Evolutionary conservation across 352 stramenopile species (phyloP).

Genomic region (Globisporangium emineosum): DNA sequence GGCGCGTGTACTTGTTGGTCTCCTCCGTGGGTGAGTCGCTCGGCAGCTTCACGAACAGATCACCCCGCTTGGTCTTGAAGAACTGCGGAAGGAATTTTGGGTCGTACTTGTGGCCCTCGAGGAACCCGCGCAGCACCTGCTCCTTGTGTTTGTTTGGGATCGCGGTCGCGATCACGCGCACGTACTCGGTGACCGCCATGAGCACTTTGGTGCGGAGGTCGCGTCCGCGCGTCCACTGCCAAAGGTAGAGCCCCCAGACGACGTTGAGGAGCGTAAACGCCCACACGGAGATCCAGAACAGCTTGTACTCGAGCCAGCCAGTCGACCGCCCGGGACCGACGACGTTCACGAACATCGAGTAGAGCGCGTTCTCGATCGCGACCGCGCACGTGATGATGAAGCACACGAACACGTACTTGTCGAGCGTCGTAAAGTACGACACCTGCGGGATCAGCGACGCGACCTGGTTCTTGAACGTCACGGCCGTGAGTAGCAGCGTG

Average conservation of each 20-base stretch:
- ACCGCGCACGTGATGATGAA: conserved; percentile 53
- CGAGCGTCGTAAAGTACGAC: conserved; percentile 50
- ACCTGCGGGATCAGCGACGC: conserved; percentile 49
- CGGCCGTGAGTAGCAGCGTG: conserved; percentile 39
- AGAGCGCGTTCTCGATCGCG: conserved; percentile 56
- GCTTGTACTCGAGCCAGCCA: conserved; percentile 8
- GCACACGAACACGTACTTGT: conserved; percentile 44
- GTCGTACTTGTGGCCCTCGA: conserved; percentile 10
- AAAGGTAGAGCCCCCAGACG: conserved; percentile 14
- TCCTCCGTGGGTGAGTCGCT: conserved; percentile 18
- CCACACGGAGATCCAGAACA: conserved; percentile 20
- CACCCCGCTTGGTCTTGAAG: conserved; percentile 10
- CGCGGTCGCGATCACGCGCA: conserved; percentile 8
- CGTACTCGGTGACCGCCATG: conserved; percentile 5
- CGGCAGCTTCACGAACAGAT: conserved; percentile 17
- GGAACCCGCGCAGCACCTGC: conserved; percentile 13
- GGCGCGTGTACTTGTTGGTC: not conserved
- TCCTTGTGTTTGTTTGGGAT: conserved; percentile 18
- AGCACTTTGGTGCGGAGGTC: not conserved
- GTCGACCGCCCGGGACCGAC: not conserved
- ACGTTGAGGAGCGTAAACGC: conserved; percentile 29
- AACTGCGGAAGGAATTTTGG: conserved; percentile 8
- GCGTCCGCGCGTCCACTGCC: not conserved
- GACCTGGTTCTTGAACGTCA: conserved; percentile 51
- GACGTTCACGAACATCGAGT: conserved; percentile 24